Evolutionary conservation across 2,329 filamentous ascomycete species (phyloP), one percentile per base, ranked within the genome.

Genomic region (Pyrenophora graminea): DNA sequence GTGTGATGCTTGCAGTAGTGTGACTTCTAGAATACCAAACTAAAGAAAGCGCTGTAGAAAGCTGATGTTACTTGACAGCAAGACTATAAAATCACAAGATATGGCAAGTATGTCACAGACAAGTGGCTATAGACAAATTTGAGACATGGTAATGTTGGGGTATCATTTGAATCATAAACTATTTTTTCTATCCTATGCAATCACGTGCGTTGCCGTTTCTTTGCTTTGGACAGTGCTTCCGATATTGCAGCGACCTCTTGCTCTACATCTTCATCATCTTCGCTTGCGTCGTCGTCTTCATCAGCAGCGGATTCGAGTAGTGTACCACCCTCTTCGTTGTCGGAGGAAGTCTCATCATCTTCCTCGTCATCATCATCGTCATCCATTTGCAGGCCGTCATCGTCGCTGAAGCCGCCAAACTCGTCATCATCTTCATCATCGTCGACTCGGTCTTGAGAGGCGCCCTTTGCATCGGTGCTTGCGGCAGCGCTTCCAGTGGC

Each of bases 221-320:
- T 71, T 33, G 69, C 70, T 36, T 66, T 69, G 1, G 61, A 54
- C 12, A 73, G 42, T 4, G 65, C 70, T 19, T 63, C 59, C 13
- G 70, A 72, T 66, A 74, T 72, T 25, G 66, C 65, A 23, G 63
- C 63, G 23, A 74, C 56, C 27, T 74, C 69, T 34, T 64, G 60
- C 36, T 72, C 66, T 1, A 73, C 63, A 2, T 55, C 64, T 27
- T 64, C 64, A n/a, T 70, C 68, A 18, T 68, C 66, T 38, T 69
- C 60, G 13, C 61, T 67, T 4, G 17, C 25, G 9, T 45, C 58
- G 1, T 55, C 62, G 9, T 61, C 55, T 4, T 51, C 57, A 4
- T 58, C 57, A 3, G 53, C 57, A 6, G 50, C 50, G 23, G 8
- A 6, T 15, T 60, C 55, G 0, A 61, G 48, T 6, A 45, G 41